Base-by-base conservation (phyloP, 2,329 filamentous ascomycete genomes). In the Pestalotiopsis sp. region DNA sequence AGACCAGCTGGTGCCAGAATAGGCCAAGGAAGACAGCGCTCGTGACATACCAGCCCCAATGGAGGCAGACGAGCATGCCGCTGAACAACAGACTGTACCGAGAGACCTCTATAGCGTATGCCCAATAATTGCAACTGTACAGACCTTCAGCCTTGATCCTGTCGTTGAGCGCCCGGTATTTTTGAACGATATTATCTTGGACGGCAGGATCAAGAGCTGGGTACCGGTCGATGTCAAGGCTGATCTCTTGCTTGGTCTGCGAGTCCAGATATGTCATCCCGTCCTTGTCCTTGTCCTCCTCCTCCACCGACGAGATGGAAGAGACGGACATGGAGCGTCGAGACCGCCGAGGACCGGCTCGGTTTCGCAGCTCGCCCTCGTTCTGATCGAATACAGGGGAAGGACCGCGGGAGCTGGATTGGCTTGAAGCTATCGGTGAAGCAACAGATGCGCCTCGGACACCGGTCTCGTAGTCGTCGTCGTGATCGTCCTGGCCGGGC, bases 1-100 rank as follows among this genome's bases (percentile, higher is more conserved):
- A 99, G 65, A 95, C 92, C 36, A 98, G 87, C 78, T 98, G 96
- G 77, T 98, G 96, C 95, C 96, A 98, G 76, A 97, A 87, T 71
- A 89, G 85, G 23, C 95, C 96, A 2, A 98, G 85, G 73, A 91
- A 94, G 63, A 93, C 78, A 1, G 89, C 94, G 68, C 93, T 93
- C 2, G 87, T 82, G 62, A 82, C 84, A 76, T 93, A 95, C 88
- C 91, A 93, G 45, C 86, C 86, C 76, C 83, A 83, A 17, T 80
- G 85, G 23, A 96, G 82, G 74, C 88, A 90, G 4, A 87, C 77
- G 45, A 95, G 80, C 71, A 90, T 90, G 64, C 90, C 80, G 14
- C 80, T 76, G 66, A 92, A 90, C 36, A 97, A 87, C 17, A 90
- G 79, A 1, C 85, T 81, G 78, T 97, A 98, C 31, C 95, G 91